Evolutionary conservation across 2,329 filamentous ascomycete species (phyloP).

Genomic region (Nemania abortiva): DNA sequence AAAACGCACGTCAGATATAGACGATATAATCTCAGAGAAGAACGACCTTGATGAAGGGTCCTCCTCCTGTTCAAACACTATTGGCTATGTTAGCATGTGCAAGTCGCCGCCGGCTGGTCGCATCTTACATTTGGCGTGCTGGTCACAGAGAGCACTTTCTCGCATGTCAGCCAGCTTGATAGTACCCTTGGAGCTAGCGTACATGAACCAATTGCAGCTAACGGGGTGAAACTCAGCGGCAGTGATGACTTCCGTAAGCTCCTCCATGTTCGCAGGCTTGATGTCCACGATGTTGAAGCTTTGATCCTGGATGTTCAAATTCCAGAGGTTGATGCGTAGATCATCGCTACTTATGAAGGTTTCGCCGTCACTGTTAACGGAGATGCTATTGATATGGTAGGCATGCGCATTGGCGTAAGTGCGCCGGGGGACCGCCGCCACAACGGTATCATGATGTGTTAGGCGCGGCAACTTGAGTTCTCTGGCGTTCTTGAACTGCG

Average conservation of each 20-base stretch:
- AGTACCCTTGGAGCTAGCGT: conserved; percentile 97
- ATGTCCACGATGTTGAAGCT: conserved; percentile 99
- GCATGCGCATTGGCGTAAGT: conserved; percentile 99
- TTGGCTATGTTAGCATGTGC: conserved; percentile 33
- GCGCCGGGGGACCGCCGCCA: conserved; percentile 93
- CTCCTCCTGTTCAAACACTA: conserved; percentile 99
- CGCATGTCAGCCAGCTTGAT: conserved; percentile 99
- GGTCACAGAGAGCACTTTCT: conserved; percentile 93
- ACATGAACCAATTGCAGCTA: conserved; percentile 99
- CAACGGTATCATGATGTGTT: conserved; percentile 98
- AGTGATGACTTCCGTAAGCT: conserved; percentile 98
- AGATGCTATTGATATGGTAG: conserved; percentile 99
- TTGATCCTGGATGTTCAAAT: conserved; percentile 98
- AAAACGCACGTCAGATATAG: conserved; percentile 98
- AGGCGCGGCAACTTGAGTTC: conserved; percentile 94
- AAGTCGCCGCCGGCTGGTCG: not conserved
- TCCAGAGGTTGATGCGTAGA: conserved; percentile 97
- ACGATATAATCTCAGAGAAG: conserved; percentile 99
- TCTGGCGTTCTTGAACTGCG: conserved; percentile 81
- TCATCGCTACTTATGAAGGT: conserved; percentile 99
- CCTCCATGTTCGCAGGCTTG: conserved; percentile 99
- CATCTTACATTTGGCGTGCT: conserved; percentile 88
- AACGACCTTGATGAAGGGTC: conserved; percentile 97
- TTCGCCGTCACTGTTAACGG: conserved; percentile 99
- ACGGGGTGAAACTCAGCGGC: conserved; percentile 96